Base-by-base conservation (phyloP, 805 yeast genomes). In the Blastobotrys muscicola region DNA sequence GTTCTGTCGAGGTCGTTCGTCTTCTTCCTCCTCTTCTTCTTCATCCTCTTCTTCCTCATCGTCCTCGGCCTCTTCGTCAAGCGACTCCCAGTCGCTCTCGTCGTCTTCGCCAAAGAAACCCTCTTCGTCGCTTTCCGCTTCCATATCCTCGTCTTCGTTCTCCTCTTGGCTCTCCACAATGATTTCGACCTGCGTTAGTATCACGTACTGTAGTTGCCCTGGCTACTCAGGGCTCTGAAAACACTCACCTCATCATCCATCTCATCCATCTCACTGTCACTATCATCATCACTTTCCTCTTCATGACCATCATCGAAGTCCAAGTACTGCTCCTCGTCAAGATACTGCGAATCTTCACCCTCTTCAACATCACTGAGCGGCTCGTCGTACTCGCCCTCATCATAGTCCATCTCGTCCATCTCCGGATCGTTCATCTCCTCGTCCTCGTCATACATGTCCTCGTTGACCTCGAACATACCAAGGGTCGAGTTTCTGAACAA, bases 391-490 rank as follows among this genome's bases (percentile, higher is more conserved):
- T 43, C 45, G 10, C 36, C 54, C 11, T 43, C 50, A 6, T 49
- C 48, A n/a, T 54, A 56, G 2, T 49, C 55, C 20, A 55, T 56
- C 45, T 62, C 47, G 52, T 61, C 48, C 58, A 56, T 29, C 14
- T 47, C 50, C 13, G 66, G 68, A 4, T 69, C 78, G 20, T 70
- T 75, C 20, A 68, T 72, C 34, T 71, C 78, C 16, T 68, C 75
- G n/a, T 68, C 76, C 7, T 74, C 80, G 9, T 75, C 82, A 30
- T 78, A 82, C 49, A 77, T 82, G 31, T 75, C 72, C 41, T 81
- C 92, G 30, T 73, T 84, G 33, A 84, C 80, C 53, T 90, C 97
- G 58, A 82, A 90, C 94, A 90, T 89, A 1, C 96, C 97, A 34
- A 90, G 68, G 0, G 97, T 85, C 0, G 97, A 89, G 58, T 92